Conservation (phyloP, 2,329 filamentous ascomycete genomes). For the Phyllosticta ampelicida region DNA sequence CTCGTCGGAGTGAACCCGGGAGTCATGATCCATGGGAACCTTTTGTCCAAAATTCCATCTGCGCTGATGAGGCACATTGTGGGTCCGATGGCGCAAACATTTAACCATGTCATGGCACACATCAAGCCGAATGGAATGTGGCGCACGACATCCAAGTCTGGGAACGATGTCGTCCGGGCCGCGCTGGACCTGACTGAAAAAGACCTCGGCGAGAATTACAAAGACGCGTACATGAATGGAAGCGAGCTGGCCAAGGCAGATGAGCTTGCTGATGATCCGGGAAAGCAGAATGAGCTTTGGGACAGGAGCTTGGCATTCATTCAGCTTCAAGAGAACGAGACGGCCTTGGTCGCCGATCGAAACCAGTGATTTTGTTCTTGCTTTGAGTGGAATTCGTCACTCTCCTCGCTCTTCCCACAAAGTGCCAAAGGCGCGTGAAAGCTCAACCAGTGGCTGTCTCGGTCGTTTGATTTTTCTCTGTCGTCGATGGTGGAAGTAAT, state of each 20-base stretch:
- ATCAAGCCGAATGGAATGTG: background rate
- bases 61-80: background rate
- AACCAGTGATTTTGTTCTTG: background rate
- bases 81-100: background rate
- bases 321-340: background rate
- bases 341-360: background rate
- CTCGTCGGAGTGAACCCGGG: background rate
- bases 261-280: background rate
- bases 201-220: background rate
- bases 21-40: background rate
- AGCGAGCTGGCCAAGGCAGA: background rate
- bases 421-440: too few species aligned
- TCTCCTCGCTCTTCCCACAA: too few species aligned
- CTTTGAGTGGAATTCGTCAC: too few species aligned
- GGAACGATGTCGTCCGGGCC: conserved; percentile 1
- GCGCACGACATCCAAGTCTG: background rate
- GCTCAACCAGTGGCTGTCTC: too few species aligned
- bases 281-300: conserved; percentile 1
- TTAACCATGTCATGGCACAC: background rate
- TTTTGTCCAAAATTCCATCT: background rate
- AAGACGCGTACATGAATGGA: conserved; percentile 3
- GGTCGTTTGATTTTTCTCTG: too few species aligned
- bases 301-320: background rate
- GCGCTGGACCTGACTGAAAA: background rate
- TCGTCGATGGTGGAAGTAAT: too few species aligned